Base-by-base conservation (phyloP, 2,329 filamentous ascomycete species). In the Atkinsonella hypoxylon region DNA sequence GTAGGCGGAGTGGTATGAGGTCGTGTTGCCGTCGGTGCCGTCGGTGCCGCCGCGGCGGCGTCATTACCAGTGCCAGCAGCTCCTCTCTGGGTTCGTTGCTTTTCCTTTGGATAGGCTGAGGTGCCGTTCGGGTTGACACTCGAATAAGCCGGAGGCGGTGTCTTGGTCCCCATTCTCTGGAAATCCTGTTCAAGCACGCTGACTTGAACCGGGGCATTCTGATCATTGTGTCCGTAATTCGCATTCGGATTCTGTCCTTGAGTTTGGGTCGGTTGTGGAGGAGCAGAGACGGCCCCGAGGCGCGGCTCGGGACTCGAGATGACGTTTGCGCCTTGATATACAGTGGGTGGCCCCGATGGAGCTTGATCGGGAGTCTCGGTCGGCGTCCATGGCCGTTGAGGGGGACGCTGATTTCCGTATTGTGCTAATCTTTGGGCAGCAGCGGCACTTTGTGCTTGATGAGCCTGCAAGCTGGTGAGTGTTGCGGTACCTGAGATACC, bases 101-200 rank as follows among this genome's bases (percentile, higher is more conserved):
- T 96, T 62, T 96, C 90, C 56, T 80, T 82, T 0, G 89, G 84
- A 66, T 90, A 93, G 70, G 78, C 58, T 68, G 82, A 59, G 65
- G 73, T 61, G 30, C 68, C 66, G 40, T 66, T 68, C 0, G 73
- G 67, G 51, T 75, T 80, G 44, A 95, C 79, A 59, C 84, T 93
- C 10, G 89, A 93, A 67, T 98, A 98, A 6, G 93, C 91, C n/a
- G 93, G 93, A 18, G 93, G 93, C 13, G 91, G 90, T 49, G 89
- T 89, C 20, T 88, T 86, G 31, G 83, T 76, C 57, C 88, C 82
- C 77, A 95, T 77, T 17, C 89, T 82, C 58, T 89, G 82, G 64
- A 95, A 86, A 58, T 95, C 90, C 59, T 89, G 84, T 61, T 94
- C 87, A 36, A 95, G 67, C n/a, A 87, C 79, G 68, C 80, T 89